These are phyloP conservation scores for Eremothecium gossypii DNA, from an alignment of 1,139 yeast genomes.

Conservation along the genomic window DNA sequence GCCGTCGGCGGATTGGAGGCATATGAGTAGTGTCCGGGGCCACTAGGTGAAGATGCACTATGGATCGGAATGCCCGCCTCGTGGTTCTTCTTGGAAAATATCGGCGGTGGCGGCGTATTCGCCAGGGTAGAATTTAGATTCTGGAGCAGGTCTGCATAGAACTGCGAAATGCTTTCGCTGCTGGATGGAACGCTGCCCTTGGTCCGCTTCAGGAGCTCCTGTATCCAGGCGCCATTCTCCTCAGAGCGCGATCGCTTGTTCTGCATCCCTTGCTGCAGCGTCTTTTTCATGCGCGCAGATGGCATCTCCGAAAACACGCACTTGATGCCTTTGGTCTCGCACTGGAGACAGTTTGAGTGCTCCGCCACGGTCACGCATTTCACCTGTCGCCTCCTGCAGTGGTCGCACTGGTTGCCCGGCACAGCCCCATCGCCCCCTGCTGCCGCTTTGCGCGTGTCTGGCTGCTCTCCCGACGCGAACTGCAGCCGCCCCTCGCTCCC, in stretches of 20 bases:
- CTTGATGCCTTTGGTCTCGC: constrained; percentile 57
- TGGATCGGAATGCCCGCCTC: neutral
- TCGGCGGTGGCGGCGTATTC: neutral
- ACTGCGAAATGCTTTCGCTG: constrained; percentile 10
- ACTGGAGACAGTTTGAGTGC: constrained; percentile 51
- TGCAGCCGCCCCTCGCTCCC: neutral
- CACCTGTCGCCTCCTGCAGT: constrained; percentile 56
- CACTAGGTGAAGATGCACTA: neutral
- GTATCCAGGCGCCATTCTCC: constrained; percentile 14
- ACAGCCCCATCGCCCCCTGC: constrained; percentile 7
- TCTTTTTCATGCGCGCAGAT: constrained; percentile 5
- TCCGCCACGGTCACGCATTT: constrained; percentile 57
- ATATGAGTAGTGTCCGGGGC: neutral
- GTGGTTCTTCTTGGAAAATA: neutral
- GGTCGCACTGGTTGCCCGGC: constrained; percentile 49
- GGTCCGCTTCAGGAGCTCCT: constrained; percentile 15
- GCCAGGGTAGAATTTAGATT: constrained; percentile 10
- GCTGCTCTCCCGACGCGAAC: neutral
- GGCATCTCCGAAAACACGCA: constrained; percentile 42
- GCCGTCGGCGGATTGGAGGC: neutral
- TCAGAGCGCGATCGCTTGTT: constrained; percentile 14
- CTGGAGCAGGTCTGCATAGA: constrained; percentile 16
- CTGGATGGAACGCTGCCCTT: constrained; percentile 7
- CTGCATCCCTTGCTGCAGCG: constrained; percentile 1
- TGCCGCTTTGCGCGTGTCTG: neutral